Conservation (phyloP, 2,329 filamentous ascomycete species). For the Metarhizium anisopliae region DNA sequence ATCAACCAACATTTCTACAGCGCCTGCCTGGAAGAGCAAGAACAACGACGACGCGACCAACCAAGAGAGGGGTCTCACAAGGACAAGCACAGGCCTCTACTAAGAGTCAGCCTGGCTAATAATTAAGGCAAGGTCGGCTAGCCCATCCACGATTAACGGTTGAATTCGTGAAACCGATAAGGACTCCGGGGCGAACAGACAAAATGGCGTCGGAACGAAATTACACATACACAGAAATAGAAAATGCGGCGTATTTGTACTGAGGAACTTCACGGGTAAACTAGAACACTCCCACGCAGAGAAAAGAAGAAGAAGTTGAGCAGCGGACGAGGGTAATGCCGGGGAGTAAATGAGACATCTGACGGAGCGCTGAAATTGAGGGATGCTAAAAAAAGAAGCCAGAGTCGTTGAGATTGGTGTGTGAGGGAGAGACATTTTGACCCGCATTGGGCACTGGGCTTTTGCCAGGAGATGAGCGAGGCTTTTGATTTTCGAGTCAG, state of each 20-base stretch:
- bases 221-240: not conserved
- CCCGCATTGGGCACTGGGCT: not conserved
- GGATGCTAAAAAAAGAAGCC: slow-evolving; percentile 5
- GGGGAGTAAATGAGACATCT: slow-evolving; percentile 2
- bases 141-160: not conserved
- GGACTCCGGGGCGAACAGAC: not conserved
- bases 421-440: slow-evolving; percentile 7
- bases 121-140: not conserved
- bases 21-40: not conserved
- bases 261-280: not conserved
- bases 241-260: not conserved
- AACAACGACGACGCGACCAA: not conserved
- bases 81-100: not conserved
- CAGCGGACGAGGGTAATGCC: not conserved
- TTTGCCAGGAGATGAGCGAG: not conserved
- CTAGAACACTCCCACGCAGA: not conserved
- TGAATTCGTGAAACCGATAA: not conserved
- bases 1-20: not conserved
- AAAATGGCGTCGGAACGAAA: not conserved
- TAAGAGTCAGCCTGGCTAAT: not conserved
- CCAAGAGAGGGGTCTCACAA: not conserved
- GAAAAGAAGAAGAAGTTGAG: not conserved
- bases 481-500: slow-evolving; percentile 2
- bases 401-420: slow-evolving; percentile 1
- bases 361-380: slow-evolving; percentile 4